Evolutionary conservation across 257 asterid genomes (phyloP).

Genomic region (Rubia yunnanensis): DNA sequence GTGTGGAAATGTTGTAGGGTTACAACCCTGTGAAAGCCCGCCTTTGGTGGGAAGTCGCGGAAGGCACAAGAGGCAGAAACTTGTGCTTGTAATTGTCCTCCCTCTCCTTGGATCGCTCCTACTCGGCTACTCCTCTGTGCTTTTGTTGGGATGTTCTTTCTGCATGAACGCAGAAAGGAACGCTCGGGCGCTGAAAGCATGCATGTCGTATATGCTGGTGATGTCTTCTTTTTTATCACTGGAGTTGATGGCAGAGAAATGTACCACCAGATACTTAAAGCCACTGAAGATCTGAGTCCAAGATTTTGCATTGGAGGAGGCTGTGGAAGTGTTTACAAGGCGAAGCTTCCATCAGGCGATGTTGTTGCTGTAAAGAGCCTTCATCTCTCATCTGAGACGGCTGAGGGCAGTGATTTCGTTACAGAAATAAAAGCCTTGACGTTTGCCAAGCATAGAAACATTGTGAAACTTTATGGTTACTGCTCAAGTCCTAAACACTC

Average conservation of each 20-base stretch:
- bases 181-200: not conserved
- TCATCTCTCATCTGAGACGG: constrained; percentile 6
- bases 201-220: not conserved
- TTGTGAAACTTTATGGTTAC: constrained; percentile 30
- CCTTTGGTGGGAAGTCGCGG: not conserved
- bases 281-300: constrained; percentile 22
- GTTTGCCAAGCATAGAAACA: constrained; percentile 23
- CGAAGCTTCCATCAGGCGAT: constrained; percentile 19
- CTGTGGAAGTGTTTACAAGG: constrained; percentile 26
- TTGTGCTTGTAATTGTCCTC: constrained; percentile 9
- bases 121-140: constrained; percentile 9
- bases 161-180: not conserved
- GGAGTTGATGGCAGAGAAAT: constrained; percentile 22
- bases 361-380: constrained; percentile 23
- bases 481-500: constrained; percentile 23
- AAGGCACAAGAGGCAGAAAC: not conserved
- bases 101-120: constrained; percentile 11
- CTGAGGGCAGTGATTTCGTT: constrained; percentile 11
- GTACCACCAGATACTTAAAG: constrained; percentile 21
- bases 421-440: constrained; percentile 26
- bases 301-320: constrained; percentile 17
- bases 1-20: constrained; percentile 25
- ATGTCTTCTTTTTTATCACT: constrained; percentile 8
- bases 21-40: constrained; percentile 18
- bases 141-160: constrained; percentile 11